These are phyloP conservation scores for Phytophthora sp. DNA, from an alignment of 352 stramenopile genomes.

Conservation along the genomic window DNA sequence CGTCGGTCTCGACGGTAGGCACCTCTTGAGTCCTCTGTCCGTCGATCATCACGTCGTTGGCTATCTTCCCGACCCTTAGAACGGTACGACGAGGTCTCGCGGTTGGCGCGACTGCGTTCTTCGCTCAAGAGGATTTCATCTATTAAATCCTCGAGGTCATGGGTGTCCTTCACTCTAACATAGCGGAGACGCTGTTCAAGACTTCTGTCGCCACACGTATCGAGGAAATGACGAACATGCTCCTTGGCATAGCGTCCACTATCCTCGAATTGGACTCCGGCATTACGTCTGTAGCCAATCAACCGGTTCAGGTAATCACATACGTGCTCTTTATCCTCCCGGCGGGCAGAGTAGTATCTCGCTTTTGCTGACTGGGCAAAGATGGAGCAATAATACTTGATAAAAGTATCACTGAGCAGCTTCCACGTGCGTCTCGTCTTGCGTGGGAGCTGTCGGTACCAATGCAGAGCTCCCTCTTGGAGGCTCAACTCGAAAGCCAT, in stretches of 20 bases:
- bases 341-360: not conserved
- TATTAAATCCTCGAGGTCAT: not conserved
- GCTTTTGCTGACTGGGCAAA: too few relatives aligned
- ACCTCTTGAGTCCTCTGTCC: too few relatives aligned
- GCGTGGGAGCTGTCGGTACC: not conserved
- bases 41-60: not conserved
- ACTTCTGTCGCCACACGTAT: not conserved
- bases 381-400: constrained; percentile 7
- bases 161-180: not conserved
- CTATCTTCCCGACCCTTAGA: not conserved
- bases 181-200: not conserved
- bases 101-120: not conserved
- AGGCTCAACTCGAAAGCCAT: constrained; percentile 3
- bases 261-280: not conserved
- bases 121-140: not conserved
- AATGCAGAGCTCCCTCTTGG: not conserved
- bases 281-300: not conserved
- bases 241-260: not conserved
- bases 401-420: not conserved
- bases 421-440: not conserved
- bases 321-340: not conserved
- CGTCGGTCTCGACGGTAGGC: too few relatives aligned
- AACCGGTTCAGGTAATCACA: constrained; percentile 5
- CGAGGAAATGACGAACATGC: not conserved
- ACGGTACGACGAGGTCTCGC: not conserved